A percentile compares a stretch with the other conserved stretches of the same genome.
Evolutionary conservation across 495 filamentous ascomycete genomes (phyloP).

Genomic region (Aspergillus indologenus): DNA sequence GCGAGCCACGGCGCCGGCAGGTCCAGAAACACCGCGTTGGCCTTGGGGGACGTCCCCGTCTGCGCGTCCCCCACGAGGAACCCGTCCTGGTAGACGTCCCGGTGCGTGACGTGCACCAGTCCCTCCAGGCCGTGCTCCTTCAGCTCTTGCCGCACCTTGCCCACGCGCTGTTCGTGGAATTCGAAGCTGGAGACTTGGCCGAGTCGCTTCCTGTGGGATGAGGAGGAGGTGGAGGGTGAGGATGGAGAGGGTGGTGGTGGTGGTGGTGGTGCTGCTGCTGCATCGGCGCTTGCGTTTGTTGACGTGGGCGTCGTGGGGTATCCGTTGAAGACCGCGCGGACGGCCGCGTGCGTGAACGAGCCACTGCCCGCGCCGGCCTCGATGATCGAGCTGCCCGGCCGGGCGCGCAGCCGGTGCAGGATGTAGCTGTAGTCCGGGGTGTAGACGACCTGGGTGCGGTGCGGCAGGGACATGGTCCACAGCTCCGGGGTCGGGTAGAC

Average conservation of each 20-base stretch:
- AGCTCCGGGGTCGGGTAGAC: conserved; percentile 88
- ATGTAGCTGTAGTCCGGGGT: conserved; percentile 97
- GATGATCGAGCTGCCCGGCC: conserved; percentile 77
- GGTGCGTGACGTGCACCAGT: conserved; percentile 78
- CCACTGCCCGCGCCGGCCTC: conserved; percentile 95
- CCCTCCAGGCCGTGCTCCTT: conserved; percentile 65
- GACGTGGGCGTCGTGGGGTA: conserved; percentile 48
- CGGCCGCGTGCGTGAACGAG: conserved; percentile 90
- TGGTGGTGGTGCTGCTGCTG: not conserved
- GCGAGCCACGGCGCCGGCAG: conserved; percentile 92
- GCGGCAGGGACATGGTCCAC: conserved; percentile 87
- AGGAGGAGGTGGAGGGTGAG: too few species aligned
- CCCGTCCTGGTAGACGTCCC: conserved; percentile 87
- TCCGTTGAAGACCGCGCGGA: conserved; percentile 82
- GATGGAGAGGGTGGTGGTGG: too few species aligned
- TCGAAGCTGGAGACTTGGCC: conserved; percentile 93
- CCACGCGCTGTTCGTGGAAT: conserved; percentile 76
- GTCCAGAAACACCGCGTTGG: conserved; percentile 85
- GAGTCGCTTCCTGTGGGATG: conserved; percentile 32
- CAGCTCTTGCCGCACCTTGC: conserved; percentile 72
- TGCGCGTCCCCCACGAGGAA: conserved; percentile 60
- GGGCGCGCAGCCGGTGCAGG: conserved; percentile 76
- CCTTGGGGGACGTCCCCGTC: conserved; percentile 55
- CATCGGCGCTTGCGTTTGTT: not conserved
- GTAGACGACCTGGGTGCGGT: conserved; percentile 96